Base-by-base conservation (phyloP, 169 alveolate genomes). In the Plasmodium vivax region DNA sequence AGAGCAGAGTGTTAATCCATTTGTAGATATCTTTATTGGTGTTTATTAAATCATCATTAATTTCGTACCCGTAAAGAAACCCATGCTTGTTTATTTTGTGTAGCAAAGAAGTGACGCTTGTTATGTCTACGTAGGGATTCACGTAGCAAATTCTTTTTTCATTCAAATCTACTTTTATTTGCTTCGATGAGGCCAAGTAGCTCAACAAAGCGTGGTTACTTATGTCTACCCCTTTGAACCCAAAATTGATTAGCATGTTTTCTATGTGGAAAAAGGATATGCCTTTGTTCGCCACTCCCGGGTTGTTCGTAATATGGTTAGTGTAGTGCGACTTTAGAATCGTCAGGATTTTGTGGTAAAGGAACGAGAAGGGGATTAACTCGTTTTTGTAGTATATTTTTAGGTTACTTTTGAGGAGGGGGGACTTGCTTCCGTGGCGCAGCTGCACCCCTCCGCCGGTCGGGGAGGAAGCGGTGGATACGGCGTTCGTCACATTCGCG, bases 1-100 rank as follows among this genome's bases (percentile, higher is more conserved):
- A 93, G 30, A 95, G 84, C 82, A 95, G 72, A 9, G 92, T 56
- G 47, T 95, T 84, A 8, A 95, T 68, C 96, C 96, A 95, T 36
- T 71, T 75, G 58, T 81, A 82, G 45, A 93, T 74, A 5, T 85
- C 95, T 45, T 84, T 85, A 72, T 93, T 85, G 43, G 95, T 95
- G 36, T 77, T 83, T 43, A 95, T 87, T 82, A 95, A 90, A 81
- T 93, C 97, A 56, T 82, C 87, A 43, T 79, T 92, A 27, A 95
- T 93, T 72, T 88, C 94, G 51, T 93, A 77, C 0, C 97, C 97
- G 51, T 88, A 88, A 41, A 88, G 82, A 88, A 79, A 88, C 9
- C 94, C 94, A 79, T 88, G 73, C 27, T 88, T 88, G 73, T 88
- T 88, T 34, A 88, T 88, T 88, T 88, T 88, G 82, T 88, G 77